These are phyloP conservation scores for Thozetella sp. DNA, from an alignment of 495 filamentous ascomycete genomes.

Conservation along the genomic window DNA sequence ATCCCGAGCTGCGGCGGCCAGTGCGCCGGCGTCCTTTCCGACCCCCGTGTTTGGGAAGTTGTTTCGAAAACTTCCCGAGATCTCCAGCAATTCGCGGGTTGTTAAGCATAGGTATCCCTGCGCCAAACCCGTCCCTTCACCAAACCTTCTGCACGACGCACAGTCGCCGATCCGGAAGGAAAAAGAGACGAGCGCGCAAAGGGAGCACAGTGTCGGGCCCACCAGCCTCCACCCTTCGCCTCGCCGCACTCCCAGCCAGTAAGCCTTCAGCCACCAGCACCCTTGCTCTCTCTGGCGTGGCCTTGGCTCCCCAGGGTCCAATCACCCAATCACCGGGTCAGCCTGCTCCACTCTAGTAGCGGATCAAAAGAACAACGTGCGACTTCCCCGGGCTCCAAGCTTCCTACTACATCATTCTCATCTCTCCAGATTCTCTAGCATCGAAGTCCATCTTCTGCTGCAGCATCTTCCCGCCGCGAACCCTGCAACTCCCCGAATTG, in stretches of 20 bases:
- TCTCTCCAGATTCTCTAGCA: background rate
- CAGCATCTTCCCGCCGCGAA: background rate
- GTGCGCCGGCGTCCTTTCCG: background rate
- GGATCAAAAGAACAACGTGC: slow-evolving; percentile 3
- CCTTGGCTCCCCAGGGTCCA: slow-evolving; percentile 2
- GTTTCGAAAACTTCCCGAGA: slow-evolving; percentile 15
- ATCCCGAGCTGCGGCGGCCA: background rate
- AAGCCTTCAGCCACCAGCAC: too few species aligned
- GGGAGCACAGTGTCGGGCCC: background rate
- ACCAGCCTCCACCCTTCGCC: background rate
- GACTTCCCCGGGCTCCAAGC: background rate
- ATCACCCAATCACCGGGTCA: slow-evolving; percentile 3
- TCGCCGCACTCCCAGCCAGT: too few species aligned
- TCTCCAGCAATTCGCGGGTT: background rate
- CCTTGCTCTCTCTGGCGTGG: background rate
- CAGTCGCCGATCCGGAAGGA: background rate
- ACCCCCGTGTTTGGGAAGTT: slow-evolving; percentile 15
- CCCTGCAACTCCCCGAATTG: background rate
- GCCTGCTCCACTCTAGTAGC: slow-evolving; percentile 1
- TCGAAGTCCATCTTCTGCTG: background rate
- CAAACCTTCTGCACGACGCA: background rate
- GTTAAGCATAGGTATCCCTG: background rate
- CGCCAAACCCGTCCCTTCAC: background rate
- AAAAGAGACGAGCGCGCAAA: background rate
- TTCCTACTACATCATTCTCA: slow-evolving; percentile 3